phyloP scores from a whole-genome alignment of 129 eudicot species.

The Arctium lappa region DNA sequence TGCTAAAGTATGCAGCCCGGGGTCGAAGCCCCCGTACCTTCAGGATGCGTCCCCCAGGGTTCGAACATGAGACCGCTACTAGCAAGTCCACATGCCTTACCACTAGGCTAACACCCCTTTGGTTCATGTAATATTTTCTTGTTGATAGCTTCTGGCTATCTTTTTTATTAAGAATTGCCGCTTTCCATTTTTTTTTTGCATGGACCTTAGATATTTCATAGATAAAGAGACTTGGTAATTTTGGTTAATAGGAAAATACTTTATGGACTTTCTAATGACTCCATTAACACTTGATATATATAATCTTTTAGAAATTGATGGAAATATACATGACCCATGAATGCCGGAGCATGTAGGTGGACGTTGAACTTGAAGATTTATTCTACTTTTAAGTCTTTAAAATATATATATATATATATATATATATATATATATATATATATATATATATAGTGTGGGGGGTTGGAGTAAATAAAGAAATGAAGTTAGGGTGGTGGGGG shows the following conservation, averaged over 20 bases:
- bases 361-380: not conserved
- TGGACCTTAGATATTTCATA: not conserved
- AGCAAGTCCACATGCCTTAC: no score
- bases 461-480: not conserved
- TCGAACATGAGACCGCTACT: no score
- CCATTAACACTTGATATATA: not conserved
- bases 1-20: no score
- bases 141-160: no score
- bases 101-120: no score
- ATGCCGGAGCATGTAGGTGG: not conserved
- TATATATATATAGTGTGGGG: not conserved
- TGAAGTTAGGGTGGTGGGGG: slow-evolving; percentile 3
- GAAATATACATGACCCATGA: not conserved
- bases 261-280: not conserved
- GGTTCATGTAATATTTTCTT: not conserved
- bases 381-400: not conserved
- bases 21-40: no score
- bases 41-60: no score
- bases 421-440: not conserved
- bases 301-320: not conserved
- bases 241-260: not conserved
- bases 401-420: not conserved
- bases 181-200: not conserved
- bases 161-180: no score
- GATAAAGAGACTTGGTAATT: not conserved